Conservation (phyloP, 768 basidiomycete genomes). For the Lactarius hatsudake region DNA sequence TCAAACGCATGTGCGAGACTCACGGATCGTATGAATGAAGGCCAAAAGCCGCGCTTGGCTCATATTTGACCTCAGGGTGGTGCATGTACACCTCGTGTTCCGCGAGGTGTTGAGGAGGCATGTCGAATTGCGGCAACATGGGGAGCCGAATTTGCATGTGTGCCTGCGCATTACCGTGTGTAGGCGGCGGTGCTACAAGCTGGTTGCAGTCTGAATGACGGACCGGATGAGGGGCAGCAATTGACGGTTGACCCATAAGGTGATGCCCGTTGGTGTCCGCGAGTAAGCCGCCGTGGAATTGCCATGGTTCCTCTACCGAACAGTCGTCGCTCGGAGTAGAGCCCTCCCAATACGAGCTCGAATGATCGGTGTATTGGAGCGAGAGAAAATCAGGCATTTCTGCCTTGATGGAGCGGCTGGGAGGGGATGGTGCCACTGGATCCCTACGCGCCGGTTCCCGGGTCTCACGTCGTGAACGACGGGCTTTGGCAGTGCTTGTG, state of each 20-base stretch:
- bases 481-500: conserved; percentile 18
- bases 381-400: conserved; percentile 18
- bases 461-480: conserved; percentile 20
- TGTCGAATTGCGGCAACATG: conserved; percentile 16
- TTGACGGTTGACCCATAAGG: conserved; percentile 10
- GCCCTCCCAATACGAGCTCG: conserved; percentile 23
- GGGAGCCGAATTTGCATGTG: conserved; percentile 20
- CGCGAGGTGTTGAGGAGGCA: conserved; percentile 15
- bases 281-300: conserved; percentile 17
- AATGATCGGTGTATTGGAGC: conserved; percentile 20
- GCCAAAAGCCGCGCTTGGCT: conserved; percentile 6
- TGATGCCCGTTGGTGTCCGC: conserved; percentile 11
- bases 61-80: conserved; percentile 21
- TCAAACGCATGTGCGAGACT: conserved; percentile 5
- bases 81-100: conserved; percentile 22
- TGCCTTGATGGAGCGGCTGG: conserved; percentile 15
- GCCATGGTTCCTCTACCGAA: conserved; percentile 27
- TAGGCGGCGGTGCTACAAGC: conserved; percentile 2
- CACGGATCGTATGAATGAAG: conserved; percentile 22
- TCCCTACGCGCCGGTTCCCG: background rate
- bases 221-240: conserved; percentile 20
- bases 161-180: conserved; percentile 10
- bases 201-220: conserved; percentile 11
- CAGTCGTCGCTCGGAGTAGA: conserved; percentile 27
- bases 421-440: background rate